A percentile compares a stretch with the other conserved stretches of the same genome.
phyloP scores from a whole-genome alignment of 352 stramenopile genomes.

The Phytophthora multivora region DNA sequence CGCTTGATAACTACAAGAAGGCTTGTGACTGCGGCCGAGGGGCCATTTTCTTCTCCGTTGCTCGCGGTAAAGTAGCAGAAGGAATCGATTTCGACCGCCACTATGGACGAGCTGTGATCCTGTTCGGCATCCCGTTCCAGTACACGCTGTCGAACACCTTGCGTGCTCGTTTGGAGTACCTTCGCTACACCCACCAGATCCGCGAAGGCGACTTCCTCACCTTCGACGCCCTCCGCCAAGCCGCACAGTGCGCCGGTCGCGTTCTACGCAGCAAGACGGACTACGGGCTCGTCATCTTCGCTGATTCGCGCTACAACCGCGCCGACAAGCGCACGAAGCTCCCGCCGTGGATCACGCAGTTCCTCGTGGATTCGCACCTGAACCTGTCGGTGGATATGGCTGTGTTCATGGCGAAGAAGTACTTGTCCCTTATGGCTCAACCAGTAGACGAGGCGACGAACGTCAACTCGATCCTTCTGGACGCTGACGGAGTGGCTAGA shows the following conservation, averaged over 20 bases:
- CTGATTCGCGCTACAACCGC: slow-evolving; percentile 98
- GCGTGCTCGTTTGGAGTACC: slow-evolving; percentile 95
- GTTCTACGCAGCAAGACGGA: slow-evolving; percentile 99
- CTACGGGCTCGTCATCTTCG: slow-evolving; percentile 99
- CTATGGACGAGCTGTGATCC: slow-evolving; percentile 97
- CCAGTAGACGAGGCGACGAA: slow-evolving; percentile 90
- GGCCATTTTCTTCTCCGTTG: slow-evolving; percentile 98
- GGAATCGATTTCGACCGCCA: slow-evolving; percentile 99
- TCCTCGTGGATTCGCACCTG: slow-evolving; percentile 94
- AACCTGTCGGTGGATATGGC: slow-evolving; percentile 98
- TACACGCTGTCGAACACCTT: slow-evolving; percentile 96
- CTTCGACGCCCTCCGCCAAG: slow-evolving; percentile 98
- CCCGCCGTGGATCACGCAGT: slow-evolving; percentile 98
- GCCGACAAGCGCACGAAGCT: slow-evolving; percentile 98
- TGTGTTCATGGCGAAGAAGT: slow-evolving; percentile 95
- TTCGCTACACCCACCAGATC: slow-evolving; percentile 94
- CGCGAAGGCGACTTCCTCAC: slow-evolving; percentile 97
- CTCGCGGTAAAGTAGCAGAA: slow-evolving; percentile 98
- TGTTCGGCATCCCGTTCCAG: slow-evolving; percentile 99
- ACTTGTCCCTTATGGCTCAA: slow-evolving; percentile 97
- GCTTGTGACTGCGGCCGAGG: slow-evolving; percentile 96
- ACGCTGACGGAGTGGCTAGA: slow-evolving; percentile 87
- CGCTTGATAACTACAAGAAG: slow-evolving; percentile 98
- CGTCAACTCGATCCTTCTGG: slow-evolving; percentile 94
- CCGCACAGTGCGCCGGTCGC: slow-evolving; percentile 96